A percentile compares a stretch with the other conserved stretches of the same genome.
Evolutionary conservation across 2,329 filamentous ascomycete genomes (phyloP).

Genomic region (Fusarium robinianum): DNA sequence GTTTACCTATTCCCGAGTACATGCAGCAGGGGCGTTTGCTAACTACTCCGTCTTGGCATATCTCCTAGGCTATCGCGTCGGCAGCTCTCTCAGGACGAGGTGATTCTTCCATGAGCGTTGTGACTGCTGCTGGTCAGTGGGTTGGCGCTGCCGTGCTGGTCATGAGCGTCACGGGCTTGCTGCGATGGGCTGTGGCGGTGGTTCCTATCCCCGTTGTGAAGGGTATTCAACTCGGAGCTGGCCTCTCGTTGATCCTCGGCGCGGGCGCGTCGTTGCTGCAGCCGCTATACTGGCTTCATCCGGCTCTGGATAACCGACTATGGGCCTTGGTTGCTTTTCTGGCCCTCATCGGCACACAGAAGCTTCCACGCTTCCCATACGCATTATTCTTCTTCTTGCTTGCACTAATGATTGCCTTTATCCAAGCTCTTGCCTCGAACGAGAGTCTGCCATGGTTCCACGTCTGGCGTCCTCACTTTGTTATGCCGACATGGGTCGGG

Average conservation of each 20-base stretch:
- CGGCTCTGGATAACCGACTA: conserved; percentile 75
- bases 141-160: conserved; percentile 75
- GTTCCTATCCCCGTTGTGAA: conserved; percentile 89
- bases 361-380: conserved; percentile 72
- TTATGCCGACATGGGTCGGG: conserved; percentile 43
- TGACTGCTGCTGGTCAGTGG: conserved; percentile 78
- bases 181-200: conserved; percentile 71
- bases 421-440: conserved; percentile 41
- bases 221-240: conserved; percentile 92
- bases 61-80: conserved; percentile 76
- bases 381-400: conserved; percentile 73
- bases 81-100: conserved; percentile 78
- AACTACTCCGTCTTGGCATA: background rate
- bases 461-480: conserved; percentile 63
- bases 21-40: no score
- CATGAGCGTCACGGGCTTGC: conserved; percentile 78
- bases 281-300: conserved; percentile 68
- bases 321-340: conserved; percentile 78
- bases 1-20: no score
- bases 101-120: conserved; percentile 54
- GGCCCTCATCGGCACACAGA: conserved; percentile 69
- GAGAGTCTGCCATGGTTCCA: conserved; percentile 55
- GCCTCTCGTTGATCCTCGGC: conserved; percentile 78
- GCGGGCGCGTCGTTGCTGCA: conserved; percentile 71
- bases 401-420: conserved; percentile 67